Evolutionary conservation across 495 filamentous ascomycete genomes (phyloP), one percentile per base, ranked within the genome.

Genomic region (Neurospora sublineolata): DNA sequence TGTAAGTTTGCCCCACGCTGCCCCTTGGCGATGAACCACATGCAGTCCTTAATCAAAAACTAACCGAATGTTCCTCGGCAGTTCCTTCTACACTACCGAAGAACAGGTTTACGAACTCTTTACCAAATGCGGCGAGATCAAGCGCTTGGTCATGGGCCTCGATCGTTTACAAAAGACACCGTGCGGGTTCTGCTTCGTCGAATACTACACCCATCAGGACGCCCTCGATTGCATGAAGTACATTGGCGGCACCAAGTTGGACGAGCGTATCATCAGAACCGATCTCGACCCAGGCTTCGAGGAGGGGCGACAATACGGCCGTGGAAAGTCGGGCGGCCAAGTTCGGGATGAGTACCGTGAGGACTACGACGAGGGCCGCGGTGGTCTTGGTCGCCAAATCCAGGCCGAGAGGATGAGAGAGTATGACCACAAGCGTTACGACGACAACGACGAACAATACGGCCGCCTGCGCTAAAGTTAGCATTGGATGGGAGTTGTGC

Each of bases 71-170:
- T 60, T 46, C 11, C 14, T 52, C 33, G 20, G 10, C 73, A 97
- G 94, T 72, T 99, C 95, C n/a, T 99, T 99, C 83, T 99, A 97
- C 85, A 99, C 95, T 12, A 99, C 95, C 60, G 95, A 99, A 80
- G 95, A 99, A 83, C 95, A 99, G 79, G 97, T 99, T 70, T 94
- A 98, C 78, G 96, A 97, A 80, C 90, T 98, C 12, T 98, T 98
- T 79, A 86, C 92, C 16, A 98, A 98, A 87, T 97, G 93, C 79
- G 95, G 95, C 72, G 94, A 97, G 84, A 94, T 99, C 79, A 98
- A 97, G 81, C 90, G 95, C 41, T 87, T 99, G 33, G 91, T 99
- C n/a, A 99, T 99, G 95, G 95, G 95, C 58, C 87, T 99, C 30
- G 96, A 99, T 78, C 90, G 95, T 20, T 95, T 94, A 84, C 92